A percentile compares a stretch with the other conserved stretches of the same genome.
Conservation (phyloP, 345 rosid species). For the Heritiera littoralis region DNA sequence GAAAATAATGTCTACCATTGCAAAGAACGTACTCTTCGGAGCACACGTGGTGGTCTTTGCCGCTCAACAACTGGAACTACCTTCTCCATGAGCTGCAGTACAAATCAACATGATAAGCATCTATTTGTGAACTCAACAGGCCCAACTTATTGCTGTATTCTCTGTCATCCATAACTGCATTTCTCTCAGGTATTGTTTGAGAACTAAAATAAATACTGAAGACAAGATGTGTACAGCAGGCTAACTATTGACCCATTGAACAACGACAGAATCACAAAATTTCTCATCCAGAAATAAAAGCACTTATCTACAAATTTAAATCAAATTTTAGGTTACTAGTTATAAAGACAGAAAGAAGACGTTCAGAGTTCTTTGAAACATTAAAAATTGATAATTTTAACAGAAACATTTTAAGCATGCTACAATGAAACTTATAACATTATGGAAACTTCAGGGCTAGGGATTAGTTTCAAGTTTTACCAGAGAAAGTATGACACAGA, state of each 20-base stretch:
- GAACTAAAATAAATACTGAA: slow-evolving; percentile 1
- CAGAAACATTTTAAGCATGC: not conserved
- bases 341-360: not conserved
- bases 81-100: slow-evolving; percentile 70
- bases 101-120: slow-evolving; percentile 11
- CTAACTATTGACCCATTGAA: not conserved
- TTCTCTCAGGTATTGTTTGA: not conserved
- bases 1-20: slow-evolving; percentile 50
- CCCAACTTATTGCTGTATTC: not conserved
- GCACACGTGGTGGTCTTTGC: slow-evolving; percentile 43
- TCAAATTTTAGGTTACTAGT: not conserved
- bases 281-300: not conserved
- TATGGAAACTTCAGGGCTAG: not conserved
- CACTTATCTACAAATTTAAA: not conserved
- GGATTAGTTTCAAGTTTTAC: not conserved
- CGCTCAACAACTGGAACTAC: slow-evolving; percentile 72
- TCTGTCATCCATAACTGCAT: not conserved
- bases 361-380: not conserved
- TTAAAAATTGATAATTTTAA: not conserved
- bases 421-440: not conserved
- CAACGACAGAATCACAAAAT: not conserved
- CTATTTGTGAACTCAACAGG: not conserved
- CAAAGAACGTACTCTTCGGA: slow-evolving; percentile 63
- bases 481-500: not conserved
- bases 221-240: not conserved